Conservation (phyloP, 2,329 filamentous ascomycete genomes). For the Colletotrichum chrysophilum region DNA sequence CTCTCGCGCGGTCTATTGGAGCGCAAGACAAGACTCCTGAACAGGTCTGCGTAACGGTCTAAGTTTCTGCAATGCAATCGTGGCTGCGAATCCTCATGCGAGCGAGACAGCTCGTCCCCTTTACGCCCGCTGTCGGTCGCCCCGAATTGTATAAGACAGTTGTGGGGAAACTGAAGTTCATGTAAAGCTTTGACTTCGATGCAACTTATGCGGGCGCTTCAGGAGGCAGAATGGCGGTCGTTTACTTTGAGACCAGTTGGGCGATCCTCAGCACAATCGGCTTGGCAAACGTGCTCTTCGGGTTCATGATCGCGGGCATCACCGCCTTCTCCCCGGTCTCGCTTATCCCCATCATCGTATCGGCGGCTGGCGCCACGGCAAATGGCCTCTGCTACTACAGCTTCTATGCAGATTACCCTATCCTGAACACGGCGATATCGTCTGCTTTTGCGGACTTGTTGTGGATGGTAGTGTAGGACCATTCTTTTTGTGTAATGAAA, state of each 20-base stretch:
- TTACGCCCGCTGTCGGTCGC: not conserved
- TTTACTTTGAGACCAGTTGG: conserved; percentile 48
- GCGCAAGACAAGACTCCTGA: not conserved
- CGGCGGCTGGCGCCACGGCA: conserved; percentile 40
- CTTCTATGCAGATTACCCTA: conserved; percentile 30
- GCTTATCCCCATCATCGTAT: conserved; percentile 43
- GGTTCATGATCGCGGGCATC: conserved; percentile 42
- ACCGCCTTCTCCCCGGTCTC: conserved; percentile 39
- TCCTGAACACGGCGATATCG: conserved; percentile 33
- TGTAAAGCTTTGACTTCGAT: not conserved
- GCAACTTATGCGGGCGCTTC: not conserved
- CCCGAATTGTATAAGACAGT: not conserved
- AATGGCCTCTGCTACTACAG: conserved; percentile 35
- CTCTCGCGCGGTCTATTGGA: not conserved
- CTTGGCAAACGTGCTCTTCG: conserved; percentile 41
- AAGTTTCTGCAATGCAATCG: not conserved
- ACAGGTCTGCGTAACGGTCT: not conserved
- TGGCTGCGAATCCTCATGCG: not conserved
- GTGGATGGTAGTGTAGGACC: conserved; percentile 40
- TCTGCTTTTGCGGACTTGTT: conserved; percentile 42
- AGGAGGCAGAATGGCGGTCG: not conserved
- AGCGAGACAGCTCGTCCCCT: not conserved
- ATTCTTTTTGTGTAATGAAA: not conserved
- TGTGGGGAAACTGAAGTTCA: not conserved
- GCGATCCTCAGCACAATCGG: conserved; percentile 49